Base-by-base conservation (phyloP, 495 filamentous ascomycete genomes). In the Amniculicola lignicola region DNA sequence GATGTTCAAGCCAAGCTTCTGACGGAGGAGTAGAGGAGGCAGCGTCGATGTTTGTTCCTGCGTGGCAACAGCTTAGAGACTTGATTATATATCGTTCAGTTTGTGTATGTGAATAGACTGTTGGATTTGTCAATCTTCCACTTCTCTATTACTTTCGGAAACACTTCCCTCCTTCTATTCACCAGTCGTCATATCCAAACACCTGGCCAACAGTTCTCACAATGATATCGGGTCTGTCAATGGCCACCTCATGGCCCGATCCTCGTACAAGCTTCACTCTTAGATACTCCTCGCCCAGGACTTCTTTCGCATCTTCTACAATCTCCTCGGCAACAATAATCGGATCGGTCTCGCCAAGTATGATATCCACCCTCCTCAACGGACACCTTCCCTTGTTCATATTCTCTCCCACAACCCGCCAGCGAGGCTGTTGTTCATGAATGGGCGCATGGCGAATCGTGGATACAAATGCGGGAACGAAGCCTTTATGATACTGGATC, bases 211-310 rank as follows among this genome's bases (percentile, higher is more conserved):
- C 75, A 22, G 72, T 68, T 12, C 70, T 63, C 4, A 73, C 79
- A 36, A 82, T 70, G 38, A 79, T 78, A 1, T 74, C 70, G 25
- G 74, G 74, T 54, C 74, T 75, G 6, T 77, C 75, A 64, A 80
- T 80, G 14, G 80, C 76, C 40, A 83, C 75, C 27, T 82, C 80
- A 60, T 84, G 81, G 5, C 78, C 81, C 3, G 75, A 79, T n/a
- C 76, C 69, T 42, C 77, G 70, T 51, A 69, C 72, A 47, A 74
- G 67, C 57, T 47, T 31, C n/a, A 79, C 74, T 21, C 70, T 61
- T 16, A 75, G 71, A 54, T 77, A 75, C 43, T 66, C 59, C 23
- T 43, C 23, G 9, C 78, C 76, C 48, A 85, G 63, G 16, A 71
- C 74, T 21, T 70, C 68, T 0, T 62, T 74, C 19, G 75, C 79